Evolutionary conservation across 1,139 yeast genomes (phyloP), one percentile per base, ranked within the genome.

Genomic region (Geotrichum reessii): DNA sequence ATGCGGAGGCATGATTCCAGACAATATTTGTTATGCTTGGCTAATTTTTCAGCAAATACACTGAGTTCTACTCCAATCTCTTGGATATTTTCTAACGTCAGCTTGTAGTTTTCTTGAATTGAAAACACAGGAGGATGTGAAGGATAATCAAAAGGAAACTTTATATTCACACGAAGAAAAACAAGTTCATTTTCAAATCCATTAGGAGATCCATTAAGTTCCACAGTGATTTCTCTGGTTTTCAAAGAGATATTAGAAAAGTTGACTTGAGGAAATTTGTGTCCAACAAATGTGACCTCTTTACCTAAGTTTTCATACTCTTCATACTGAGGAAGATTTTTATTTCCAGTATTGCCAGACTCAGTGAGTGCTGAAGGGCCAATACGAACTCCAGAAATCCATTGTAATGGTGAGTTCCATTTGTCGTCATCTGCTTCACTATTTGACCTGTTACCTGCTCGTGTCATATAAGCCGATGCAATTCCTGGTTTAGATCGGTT

Each of bases 351-450:
- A 25, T 60, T 60, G 8, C 63, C 56, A 52, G 61, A 63, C 19
- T 65, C 70, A 1, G 73, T 73, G 62, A 74, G 73, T 0, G 80
- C 80, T 2, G 81, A 73, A 54, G 81, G 76, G 0, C 95, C 95
- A 74, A 81, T 83, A 58, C 93, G 78, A 6, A 93, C 96, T 53
- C 98, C 98, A 0, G 97, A 86, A 49, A 93, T 86, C 99, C 99
- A 93, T 64, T 86, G 85, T 61, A 93, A 75, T 68, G 92, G 97
- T 44, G 56, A 53, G 27, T 52, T 61, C 59, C 42, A 54, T 61
- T 55, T 48, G 28, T 55, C 57, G 1, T 56, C 56, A 11, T 25
- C 50, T 7, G 69, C 67, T 50, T 68, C 65, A 9, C 71, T 68
- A 37, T 56, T 57, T 21, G 47, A 48, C 47, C 50, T 53, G 44